Conservation (phyloP, 2,329 filamentous ascomycete genomes). For the Periconia sp. region DNA sequence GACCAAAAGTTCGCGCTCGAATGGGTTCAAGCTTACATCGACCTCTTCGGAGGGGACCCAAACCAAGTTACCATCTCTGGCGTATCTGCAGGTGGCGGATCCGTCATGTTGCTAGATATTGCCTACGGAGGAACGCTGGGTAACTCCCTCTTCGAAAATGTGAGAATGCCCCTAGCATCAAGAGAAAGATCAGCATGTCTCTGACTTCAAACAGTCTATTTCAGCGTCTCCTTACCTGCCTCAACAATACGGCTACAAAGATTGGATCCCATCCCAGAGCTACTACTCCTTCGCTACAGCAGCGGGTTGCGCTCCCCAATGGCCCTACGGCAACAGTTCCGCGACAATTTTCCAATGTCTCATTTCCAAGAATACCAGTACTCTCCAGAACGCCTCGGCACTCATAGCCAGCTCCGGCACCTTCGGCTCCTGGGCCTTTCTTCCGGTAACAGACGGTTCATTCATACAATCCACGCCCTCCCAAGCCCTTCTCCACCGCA, state of each 20-base stretch:
- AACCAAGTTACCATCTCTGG: conserved; percentile 42
- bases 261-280: conserved; percentile 51
- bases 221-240: conserved; percentile 60
- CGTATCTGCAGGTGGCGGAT: conserved; percentile 45
- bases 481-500: conserved; percentile 42
- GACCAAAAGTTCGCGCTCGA: conserved; percentile 59
- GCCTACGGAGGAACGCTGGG: conserved; percentile 41
- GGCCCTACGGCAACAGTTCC: conserved; percentile 24
- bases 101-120: conserved; percentile 33
- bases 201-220: conserved; percentile 26
- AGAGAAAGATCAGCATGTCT: too few species aligned
- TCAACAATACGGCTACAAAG: conserved; percentile 59
- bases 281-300: conserved; percentile 54
- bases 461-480: conserved; percentile 48
- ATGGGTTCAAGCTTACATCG: conserved; percentile 59
- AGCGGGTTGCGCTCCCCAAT: conserved; percentile 32
- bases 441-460: conserved; percentile 52
- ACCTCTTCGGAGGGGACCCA: conserved; percentile 31
- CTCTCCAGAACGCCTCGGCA: conserved; percentile 46
- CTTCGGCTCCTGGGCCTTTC: conserved; percentile 52
- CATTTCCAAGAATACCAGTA: conserved; percentile 40
- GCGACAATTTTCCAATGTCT: conserved; percentile 53
- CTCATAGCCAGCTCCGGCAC: conserved; percentile 41
- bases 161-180: conserved; percentile 21
- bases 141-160: conserved; percentile 44